A percentile compares a stretch with the other conserved stretches of the same genome.
Evolutionary conservation across 768 basidiomycete species (phyloP).

Genomic region (Boletellus sp.): DNA sequence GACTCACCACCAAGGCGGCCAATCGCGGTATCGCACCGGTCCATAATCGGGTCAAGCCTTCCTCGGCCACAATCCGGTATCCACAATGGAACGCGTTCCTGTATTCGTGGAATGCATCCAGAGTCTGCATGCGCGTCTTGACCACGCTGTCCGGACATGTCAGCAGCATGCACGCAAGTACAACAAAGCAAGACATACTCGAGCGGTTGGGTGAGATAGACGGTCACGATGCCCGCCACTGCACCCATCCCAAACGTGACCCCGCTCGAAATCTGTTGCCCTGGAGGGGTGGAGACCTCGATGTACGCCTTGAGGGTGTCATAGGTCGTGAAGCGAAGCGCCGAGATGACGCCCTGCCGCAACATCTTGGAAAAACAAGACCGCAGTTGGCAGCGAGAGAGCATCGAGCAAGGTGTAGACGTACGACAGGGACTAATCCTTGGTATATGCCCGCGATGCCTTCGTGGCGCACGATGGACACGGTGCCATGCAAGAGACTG

Average conservation of each 20-base stretch:
- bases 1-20: constrained; percentile 73
- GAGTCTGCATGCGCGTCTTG: constrained; percentile 97
- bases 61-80: constrained; percentile 91
- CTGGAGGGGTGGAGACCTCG: constrained; percentile 76
- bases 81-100: constrained; percentile 94
- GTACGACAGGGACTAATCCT: constrained; percentile 89
- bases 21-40: constrained; percentile 92
- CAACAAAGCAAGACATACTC: constrained; percentile 50
- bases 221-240: constrained; percentile 90
- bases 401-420: constrained; percentile 28
- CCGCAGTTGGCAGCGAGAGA: neutral
- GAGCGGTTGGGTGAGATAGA: constrained; percentile 84
- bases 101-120: constrained; percentile 79
- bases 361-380: constrained; percentile 64
- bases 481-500: constrained; percentile 83
- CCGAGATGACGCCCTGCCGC: constrained; percentile 97
- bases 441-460: constrained; percentile 84
- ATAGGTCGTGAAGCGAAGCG: constrained; percentile 93
- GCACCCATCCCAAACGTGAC: constrained; percentile 95
- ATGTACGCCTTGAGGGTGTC: constrained; percentile 91
- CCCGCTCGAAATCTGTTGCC: constrained; percentile 77
- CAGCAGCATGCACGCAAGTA: neutral
- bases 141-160: constrained; percentile 59
- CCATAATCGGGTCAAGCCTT: constrained; percentile 92
- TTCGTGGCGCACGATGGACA: constrained; percentile 76